Conservation (phyloP, 2,329 filamentous ascomycete genomes). For the Colletotrichum navitas region DNA sequence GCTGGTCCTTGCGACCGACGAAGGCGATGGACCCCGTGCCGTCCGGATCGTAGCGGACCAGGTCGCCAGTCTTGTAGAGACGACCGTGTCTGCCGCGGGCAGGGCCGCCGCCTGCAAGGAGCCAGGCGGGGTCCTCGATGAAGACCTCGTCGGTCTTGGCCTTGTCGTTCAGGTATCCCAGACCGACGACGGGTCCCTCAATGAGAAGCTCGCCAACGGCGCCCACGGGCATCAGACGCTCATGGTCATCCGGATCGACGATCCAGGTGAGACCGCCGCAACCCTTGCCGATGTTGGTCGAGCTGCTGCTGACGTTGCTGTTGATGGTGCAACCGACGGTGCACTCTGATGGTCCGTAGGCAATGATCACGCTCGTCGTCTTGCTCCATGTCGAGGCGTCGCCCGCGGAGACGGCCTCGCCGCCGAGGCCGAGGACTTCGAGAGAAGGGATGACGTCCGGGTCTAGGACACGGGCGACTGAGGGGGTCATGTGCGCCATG, state of each 20-base stretch:
- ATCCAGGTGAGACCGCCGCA: conserved; percentile 64
- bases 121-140: conserved; percentile 67
- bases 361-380: conserved; percentile 61
- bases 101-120: conserved; percentile 57
- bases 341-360: conserved; percentile 67
- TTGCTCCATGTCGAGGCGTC: conserved; percentile 63
- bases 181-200: conserved; percentile 71
- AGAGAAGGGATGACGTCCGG: conserved; percentile 60
- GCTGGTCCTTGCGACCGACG: conserved; percentile 74
- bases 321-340: conserved; percentile 66
- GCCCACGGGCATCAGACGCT: conserved; percentile 62
- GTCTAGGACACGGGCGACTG: conserved; percentile 62
- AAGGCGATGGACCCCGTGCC: conserved; percentile 68
- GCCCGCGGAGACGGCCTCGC: conserved; percentile 65
- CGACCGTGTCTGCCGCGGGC: conserved; percentile 56
- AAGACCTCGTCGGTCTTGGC: conserved; percentile 70
- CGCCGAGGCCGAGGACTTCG: conserved; percentile 62
- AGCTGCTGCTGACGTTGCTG: conserved; percentile 54
- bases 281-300: conserved; percentile 62
- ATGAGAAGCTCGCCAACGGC: conserved; percentile 66
- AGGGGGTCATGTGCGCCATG: conserved; percentile 65
- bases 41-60: conserved; percentile 66
- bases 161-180: conserved; percentile 70
- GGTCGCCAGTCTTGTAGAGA: conserved; percentile 72
- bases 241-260: conserved; percentile 61